These are phyloP conservation scores for Saturnispora saitoi DNA, from an alignment of 805 yeast species.

Conservation along the genomic window DNA sequence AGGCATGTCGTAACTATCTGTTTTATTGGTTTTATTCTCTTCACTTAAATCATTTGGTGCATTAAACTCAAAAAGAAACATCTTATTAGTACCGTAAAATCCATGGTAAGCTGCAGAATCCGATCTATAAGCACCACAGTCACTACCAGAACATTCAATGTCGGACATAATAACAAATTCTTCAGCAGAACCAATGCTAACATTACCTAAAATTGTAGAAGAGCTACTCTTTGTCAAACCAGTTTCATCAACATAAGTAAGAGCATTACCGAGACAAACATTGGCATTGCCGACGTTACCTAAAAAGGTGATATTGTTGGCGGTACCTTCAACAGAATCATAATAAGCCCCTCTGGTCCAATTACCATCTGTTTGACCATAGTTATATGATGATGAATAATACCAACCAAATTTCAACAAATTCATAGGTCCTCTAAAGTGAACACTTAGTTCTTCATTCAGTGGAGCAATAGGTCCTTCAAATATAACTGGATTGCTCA, in stretches of 20 bases:
- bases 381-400: constrained; percentile 34
- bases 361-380: constrained; percentile 32
- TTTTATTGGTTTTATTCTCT: constrained; percentile 26
- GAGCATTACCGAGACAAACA: constrained; percentile 60
- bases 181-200: constrained; percentile 45
- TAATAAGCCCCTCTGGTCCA: constrained; percentile 60
- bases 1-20: constrained; percentile 50
- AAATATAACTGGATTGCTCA: constrained; percentile 29
- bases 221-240: constrained; percentile 41
- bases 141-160: constrained; percentile 54
- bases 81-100: constrained; percentile 53
- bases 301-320: constrained; percentile 60
- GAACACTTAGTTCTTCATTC: constrained; percentile 63
- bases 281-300: constrained; percentile 54
- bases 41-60: constrained; percentile 48
- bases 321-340: constrained; percentile 38
- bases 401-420: constrained; percentile 56
- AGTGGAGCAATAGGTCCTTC: constrained; percentile 60
- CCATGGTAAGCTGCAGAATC: constrained; percentile 74
- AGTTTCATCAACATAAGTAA: constrained; percentile 50
- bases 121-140: constrained; percentile 69
- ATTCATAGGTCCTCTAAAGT: constrained; percentile 67
- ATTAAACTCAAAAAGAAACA: constrained; percentile 63
- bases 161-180: constrained; percentile 57
- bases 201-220: constrained; percentile 41